These are phyloP conservation scores for Mortierella sp. DNA, from an alignment of 371 early-diverging fungal species.

Conservation along the genomic window DNA sequence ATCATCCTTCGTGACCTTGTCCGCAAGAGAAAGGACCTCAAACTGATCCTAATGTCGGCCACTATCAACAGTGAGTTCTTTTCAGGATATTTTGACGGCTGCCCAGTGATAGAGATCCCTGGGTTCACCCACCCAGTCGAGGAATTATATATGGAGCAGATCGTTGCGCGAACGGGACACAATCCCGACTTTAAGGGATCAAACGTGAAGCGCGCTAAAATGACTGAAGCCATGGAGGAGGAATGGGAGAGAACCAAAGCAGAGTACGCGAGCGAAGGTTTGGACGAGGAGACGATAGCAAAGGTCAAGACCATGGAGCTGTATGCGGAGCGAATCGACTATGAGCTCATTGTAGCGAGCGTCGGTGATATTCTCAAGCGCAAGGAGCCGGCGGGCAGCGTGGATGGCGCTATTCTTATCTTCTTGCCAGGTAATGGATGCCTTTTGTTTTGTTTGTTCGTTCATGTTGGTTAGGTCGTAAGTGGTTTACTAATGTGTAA, in stretches of 20 bases:
- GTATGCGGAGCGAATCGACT: constrained; percentile 64
- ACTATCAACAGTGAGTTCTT: constrained; percentile 76
- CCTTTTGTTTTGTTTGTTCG: too few relatives aligned
- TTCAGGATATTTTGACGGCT: constrained; percentile 68
- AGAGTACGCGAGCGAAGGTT: constrained; percentile 59
- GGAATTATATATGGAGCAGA: constrained; percentile 74
- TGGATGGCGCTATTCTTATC: constrained; percentile 73
- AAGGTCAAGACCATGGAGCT: constrained; percentile 62
- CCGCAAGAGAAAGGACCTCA: constrained; percentile 84
- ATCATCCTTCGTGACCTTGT: constrained; percentile 73
- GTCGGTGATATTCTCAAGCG: constrained; percentile 70
- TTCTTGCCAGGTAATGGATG: constrained; percentile 82
- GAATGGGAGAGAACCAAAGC: constrained; percentile 56
- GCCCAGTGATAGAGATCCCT: constrained; percentile 79
- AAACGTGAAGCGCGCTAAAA: constrained; percentile 53
- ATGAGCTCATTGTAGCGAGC: constrained; percentile 70
- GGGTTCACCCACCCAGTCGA: constrained; percentile 86
- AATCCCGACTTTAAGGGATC: constrained; percentile 56
- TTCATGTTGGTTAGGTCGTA: too few relatives aligned
- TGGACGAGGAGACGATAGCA: constrained; percentile 60
- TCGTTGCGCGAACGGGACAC: constrained; percentile 58
- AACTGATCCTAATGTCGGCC: constrained; percentile 90
- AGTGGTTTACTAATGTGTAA: too few relatives aligned
- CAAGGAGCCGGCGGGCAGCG: constrained; percentile 61
- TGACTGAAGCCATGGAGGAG: constrained; percentile 52